Base-by-base conservation (phyloP, 257 asterid genomes). In the Paraleonurus japonicus region DNA sequence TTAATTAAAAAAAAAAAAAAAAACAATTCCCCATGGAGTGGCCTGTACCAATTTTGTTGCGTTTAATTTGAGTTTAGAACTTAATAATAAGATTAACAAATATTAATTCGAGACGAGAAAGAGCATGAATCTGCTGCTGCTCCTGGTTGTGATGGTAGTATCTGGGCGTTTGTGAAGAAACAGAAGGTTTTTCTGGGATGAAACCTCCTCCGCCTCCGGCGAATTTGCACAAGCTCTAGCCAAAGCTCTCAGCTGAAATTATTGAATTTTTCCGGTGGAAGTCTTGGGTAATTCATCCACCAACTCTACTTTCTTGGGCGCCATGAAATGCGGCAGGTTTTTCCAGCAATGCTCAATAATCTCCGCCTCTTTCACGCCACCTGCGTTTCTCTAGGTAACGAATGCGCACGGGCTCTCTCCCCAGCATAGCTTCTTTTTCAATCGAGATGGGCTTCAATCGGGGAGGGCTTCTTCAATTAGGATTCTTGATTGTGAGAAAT, bases 371-470 rank as follows among this genome's bases (percentile, higher is more conserved):
- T 54, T 43, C 24, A 60, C 81, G 7, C 39, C 55, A 0, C 62
- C 71, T 13, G 47, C 2, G 9, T 66, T 62, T 12, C 81, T 78
- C 37, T 76, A 0, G 4, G 65, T 69, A 16, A 85, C 76, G n/a
- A 85, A 85, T 0, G 90, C 90, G 16, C 87, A 85, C 0, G 90
- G 90, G 63, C 87, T 85, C 80, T 85, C 90, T 4, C 97, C 97
- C 98, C 98, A 93, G 94, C 97, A 88, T 90, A 22, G 98, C 97
- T n/a, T n/a, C n/a, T n/a, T n/a, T n/a, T n/a, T n/a, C n/a, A n/a
- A n/a, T n/a, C n/a, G n/a, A n/a, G n/a, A n/a, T n/a, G n/a, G n/a
- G n/a, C n/a, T n/a, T n/a, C n/a, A n/a, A n/a, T n/a, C n/a, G n/a
- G n/a, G n/a, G n/a, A n/a, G n/a, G n/a, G n/a, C n/a, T n/a, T n/a